Percentiles rank a stretch among this genome's conserved stretches.
Conservation (phyloP, 1,284 basidiomycete genomes). For the Inonotus obliquus region DNA sequence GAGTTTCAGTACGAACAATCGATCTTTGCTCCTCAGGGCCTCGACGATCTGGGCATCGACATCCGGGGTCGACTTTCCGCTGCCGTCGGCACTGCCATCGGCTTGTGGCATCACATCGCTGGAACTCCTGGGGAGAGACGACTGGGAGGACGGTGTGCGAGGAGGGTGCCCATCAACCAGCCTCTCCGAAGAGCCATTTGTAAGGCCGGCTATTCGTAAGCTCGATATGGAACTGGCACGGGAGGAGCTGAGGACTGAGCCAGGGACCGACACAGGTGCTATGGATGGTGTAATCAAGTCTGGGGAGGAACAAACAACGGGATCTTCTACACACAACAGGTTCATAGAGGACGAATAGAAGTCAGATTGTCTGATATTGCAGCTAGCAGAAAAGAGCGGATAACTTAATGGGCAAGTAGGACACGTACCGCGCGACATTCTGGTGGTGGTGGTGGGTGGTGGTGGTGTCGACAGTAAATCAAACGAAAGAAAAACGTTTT, state of each 20-base stretch:
- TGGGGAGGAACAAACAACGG: slow-evolving; percentile 1
- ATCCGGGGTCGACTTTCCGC: slow-evolving; percentile 32
- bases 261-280: background rate
- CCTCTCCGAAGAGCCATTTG: slow-evolving; percentile 4
- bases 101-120: slow-evolving; percentile 3
- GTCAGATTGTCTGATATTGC: background rate
- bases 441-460: background rate
- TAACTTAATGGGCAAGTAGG: background rate
- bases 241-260: slow-evolving; percentile 11
- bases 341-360: background rate
- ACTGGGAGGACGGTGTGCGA: slow-evolving; percentile 4
- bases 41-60: slow-evolving; percentile 75
- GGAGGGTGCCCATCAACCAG: background rate
- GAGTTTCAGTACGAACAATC: slow-evolving; percentile 77
- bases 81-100: slow-evolving; percentile 6
- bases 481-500: background rate
- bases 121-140: background rate
- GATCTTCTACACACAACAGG: slow-evolving; percentile 1
- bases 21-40: slow-evolving; percentile 80
- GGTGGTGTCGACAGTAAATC: background rate
- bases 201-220: background rate
- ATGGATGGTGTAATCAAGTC: background rate
- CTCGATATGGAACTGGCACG: slow-evolving; percentile 10
- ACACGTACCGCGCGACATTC: slow-evolving; percentile 17
- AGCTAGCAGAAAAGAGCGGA: background rate